phyloP scores from a whole-genome alignment of 192 early-diverging fungal species.

The Coemansia sp. region DNA sequence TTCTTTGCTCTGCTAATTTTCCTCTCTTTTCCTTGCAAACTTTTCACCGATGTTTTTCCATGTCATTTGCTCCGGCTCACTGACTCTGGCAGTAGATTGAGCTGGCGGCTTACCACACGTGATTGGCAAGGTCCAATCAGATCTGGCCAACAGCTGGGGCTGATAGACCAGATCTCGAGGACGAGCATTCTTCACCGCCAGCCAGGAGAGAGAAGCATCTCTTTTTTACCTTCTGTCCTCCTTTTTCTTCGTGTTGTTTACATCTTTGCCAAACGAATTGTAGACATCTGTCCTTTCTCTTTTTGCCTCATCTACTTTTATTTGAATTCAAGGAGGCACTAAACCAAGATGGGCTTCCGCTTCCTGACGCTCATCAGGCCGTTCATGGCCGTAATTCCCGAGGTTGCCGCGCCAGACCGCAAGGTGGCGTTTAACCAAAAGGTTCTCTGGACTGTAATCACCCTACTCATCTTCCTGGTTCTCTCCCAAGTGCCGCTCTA shows the following conservation, averaged over 20 bases:
- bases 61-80: neutral
- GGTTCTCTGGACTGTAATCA: conserved; percentile 99
- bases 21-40: neutral
- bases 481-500: conserved; percentile 99
- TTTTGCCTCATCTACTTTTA: neutral
- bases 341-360: conserved; percentile 61
- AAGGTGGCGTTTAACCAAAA: conserved; percentile 99
- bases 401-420: conserved; percentile 90
- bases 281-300: neutral
- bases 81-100: neutral
- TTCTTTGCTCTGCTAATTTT: neutral
- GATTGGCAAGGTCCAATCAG: conserved; percentile 1
- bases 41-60: no score
- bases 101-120: neutral
- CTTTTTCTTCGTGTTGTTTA: neutral
- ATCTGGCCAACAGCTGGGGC: neutral
- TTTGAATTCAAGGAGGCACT: neutral
- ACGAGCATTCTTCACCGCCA: neutral
- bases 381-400: conserved; percentile 97
- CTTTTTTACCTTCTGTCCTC: neutral
- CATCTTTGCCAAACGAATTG: neutral
- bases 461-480: conserved; percentile 98
- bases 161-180: neutral
- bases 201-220: no score
- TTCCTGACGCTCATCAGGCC: conserved; percentile 95